Conservation (phyloP, 345 rosid genomes). For the Kandelia obovata region DNA sequence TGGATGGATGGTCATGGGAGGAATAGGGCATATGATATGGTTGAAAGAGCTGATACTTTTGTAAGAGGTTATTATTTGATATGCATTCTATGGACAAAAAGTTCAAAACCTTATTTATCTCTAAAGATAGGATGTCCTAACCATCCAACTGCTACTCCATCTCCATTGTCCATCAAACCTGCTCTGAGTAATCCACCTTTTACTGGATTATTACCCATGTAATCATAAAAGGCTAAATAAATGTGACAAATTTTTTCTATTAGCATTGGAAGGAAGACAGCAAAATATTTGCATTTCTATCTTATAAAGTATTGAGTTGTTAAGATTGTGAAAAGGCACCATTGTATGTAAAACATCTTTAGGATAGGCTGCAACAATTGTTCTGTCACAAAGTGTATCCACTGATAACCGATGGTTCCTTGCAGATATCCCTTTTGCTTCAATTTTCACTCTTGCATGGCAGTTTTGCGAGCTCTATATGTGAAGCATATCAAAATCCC, state of each 20-base stretch:
- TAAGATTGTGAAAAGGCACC: background rate
- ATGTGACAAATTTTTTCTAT: no score
- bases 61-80: no score
- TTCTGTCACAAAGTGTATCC: background rate
- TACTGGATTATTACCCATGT: no score
- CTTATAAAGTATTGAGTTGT: no score
- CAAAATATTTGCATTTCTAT: no score
- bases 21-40: slow-evolving; percentile 3
- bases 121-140: background rate
- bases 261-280: no score
- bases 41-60: background rate
- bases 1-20: no score
- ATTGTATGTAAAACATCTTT: background rate
- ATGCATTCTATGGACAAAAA: slow-evolving; percentile 1
- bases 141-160: slow-evolving; percentile 6
- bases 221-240: no score
- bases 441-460: slow-evolving; percentile 50
- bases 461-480: slow-evolving; percentile 39
- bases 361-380: background rate
- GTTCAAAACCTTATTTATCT: background rate
- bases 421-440: slow-evolving; percentile 69
- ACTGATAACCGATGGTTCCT: slow-evolving; percentile 26
- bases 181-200: no score
- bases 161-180: background rate
- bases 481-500: slow-evolving; percentile 29